A percentile compares a stretch with the other conserved stretches of the same genome.
These are phyloP conservation scores for Lepidium sativum DNA, from an alignment of 345 rosid genomes.

Conservation along the genomic window DNA sequence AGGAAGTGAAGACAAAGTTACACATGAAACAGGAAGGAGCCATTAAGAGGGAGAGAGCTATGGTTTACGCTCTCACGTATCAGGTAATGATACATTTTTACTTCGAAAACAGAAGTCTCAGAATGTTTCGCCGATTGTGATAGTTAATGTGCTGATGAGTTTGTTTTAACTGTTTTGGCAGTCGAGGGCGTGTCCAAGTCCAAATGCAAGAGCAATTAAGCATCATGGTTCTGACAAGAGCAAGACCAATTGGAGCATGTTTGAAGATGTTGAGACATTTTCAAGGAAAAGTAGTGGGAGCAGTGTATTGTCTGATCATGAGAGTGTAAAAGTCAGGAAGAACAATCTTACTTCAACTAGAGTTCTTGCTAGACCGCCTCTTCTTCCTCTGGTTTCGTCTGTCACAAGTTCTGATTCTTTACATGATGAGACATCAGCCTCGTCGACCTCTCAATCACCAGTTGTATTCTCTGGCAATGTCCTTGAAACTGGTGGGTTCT, in stretches of 20 bases:
- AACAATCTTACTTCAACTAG: slow-evolving; percentile 48
- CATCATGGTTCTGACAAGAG: slow-evolving; percentile 32
- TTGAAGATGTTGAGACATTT: slow-evolving; percentile 37
- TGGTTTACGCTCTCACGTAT: slow-evolving; percentile 56
- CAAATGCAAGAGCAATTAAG: slow-evolving; percentile 34
- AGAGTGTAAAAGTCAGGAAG: slow-evolving; percentile 51
- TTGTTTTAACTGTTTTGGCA: slow-evolving; percentile 27
- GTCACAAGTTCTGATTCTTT: slow-evolving; percentile 50
- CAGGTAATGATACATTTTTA: slow-evolving; percentile 34
- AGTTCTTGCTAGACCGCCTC: slow-evolving; percentile 49
- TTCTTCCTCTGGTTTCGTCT: slow-evolving; percentile 27
- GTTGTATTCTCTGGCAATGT: slow-evolving; percentile 26
- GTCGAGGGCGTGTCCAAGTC: slow-evolving; percentile 52
- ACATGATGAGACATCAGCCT: slow-evolving; percentile 46
- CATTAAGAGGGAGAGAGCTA: slow-evolving; percentile 89
- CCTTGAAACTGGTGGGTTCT: slow-evolving; percentile 32
- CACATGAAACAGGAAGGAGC: slow-evolving; percentile 74
- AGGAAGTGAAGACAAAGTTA: slow-evolving; percentile 56
- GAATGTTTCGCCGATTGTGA: neutral
- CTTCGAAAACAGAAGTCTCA: neutral
- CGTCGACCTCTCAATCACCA: slow-evolving; percentile 50
- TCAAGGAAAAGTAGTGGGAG: slow-evolving; percentile 47
- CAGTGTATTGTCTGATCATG: slow-evolving; percentile 30
- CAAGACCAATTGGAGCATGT: slow-evolving; percentile 51
- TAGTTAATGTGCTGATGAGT: slow-evolving; percentile 9